Conservation (phyloP, 768 basidiomycete species). For the Tubosaeta sp. region DNA sequence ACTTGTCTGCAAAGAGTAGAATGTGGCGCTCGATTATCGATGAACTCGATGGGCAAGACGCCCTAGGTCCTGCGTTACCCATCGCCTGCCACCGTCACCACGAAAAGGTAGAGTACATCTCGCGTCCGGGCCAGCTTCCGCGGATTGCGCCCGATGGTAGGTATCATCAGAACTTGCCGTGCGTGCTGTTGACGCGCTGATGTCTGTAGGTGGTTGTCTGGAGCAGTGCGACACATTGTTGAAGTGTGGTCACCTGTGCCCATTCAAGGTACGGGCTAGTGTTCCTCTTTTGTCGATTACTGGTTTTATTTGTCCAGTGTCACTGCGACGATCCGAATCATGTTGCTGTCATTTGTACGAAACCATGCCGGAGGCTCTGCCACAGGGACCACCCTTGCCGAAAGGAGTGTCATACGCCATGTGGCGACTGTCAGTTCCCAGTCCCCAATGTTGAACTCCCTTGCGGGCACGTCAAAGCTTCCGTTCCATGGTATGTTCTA, state of each 20-base stretch:
- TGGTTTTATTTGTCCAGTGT: conserved; percentile 36
- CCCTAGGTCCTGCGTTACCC: conserved; percentile 51
- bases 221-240: conserved; percentile 49
- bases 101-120: conserved; percentile 37
- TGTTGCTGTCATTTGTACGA: conserved; percentile 40
- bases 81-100: conserved; percentile 56
- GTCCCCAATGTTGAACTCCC: conserved; percentile 46
- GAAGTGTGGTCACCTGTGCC: conserved; percentile 62
- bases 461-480: conserved; percentile 48
- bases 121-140: conserved; percentile 49
- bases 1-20: conserved; percentile 43
- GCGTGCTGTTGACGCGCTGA: neutral
- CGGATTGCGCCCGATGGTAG: conserved; percentile 54
- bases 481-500: conserved; percentile 47
- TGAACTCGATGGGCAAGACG: conserved; percentile 46
- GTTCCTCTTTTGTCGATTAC: neutral
- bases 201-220: conserved; percentile 55
- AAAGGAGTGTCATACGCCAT: conserved; percentile 46
- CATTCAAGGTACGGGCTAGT: conserved; percentile 44
- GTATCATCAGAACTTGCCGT: neutral
- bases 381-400: conserved; percentile 54
- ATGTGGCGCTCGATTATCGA: conserved; percentile 60
- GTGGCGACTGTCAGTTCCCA: conserved; percentile 50
- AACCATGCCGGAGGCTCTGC: conserved; percentile 51
- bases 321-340: conserved; percentile 60